Base-by-base conservation (phyloP, 768 basidiomycete species). In the Pleurotus platypus region DNA sequence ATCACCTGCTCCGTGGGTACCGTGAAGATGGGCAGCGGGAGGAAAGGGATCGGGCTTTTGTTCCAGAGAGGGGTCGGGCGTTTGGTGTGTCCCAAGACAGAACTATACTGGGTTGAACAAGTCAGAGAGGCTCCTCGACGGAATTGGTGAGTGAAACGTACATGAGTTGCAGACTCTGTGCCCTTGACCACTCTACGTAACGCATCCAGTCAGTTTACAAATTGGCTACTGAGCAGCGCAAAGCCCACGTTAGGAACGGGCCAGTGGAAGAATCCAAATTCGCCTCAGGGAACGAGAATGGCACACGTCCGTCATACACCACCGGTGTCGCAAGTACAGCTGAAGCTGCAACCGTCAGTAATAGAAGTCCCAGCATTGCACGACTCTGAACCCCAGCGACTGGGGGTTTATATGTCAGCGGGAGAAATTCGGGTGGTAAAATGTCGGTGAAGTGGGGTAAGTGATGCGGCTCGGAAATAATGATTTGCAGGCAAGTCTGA, bases 181-280 rank as follows among this genome's bases (percentile, higher is more conserved):
- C 84, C 83, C 63, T 83, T 84, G 22, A 86, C 84, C 2, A 71
- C 80, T 3, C 83, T 86, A 51, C 4, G 22, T 13, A 7, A 43
- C n/a, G 35, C 9, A 26, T 22, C 27, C 3, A n/a, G 18, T 37
- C 1, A 15, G 9, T 48, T 37, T 46, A n/a, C 20, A 26, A 16
- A 12, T 11, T 16, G 12, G 9, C 1, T 20, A 24, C 15, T 55
- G 18, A 49, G 8, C 11, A 15, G 3, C 22, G 24, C 20, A 7
- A 15, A 4, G 70, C 81, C 61, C 59, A 86, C 84, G 81, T 82
- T 40, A 84, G 61, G 62, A 77, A 86, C 9, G 82, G 83, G 5
- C 78, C 81, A 7, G 66, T 69, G 1, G 78, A 81, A 3, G 64
- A 65, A 60, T 85, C 74, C 30, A 85, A 67, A 51, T 77, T 73